These are phyloP conservation scores for Hyaloscypha finlandica DNA, from an alignment of 495 filamentous ascomycete genomes.

Conservation along the genomic window DNA sequence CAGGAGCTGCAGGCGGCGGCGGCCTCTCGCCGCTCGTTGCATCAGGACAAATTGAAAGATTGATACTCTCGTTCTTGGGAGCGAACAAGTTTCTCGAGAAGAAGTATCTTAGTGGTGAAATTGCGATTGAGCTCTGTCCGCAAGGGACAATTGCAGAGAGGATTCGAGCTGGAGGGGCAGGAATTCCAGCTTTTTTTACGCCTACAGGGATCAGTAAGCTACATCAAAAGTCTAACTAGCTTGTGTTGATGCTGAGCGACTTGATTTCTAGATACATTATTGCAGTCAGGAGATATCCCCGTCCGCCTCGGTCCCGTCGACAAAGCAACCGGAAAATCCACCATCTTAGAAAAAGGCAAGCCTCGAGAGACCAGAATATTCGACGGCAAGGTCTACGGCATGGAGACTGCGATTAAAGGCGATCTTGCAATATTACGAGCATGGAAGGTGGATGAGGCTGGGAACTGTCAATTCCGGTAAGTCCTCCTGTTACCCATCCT, in stretches of 20 bases:
- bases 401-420: constrained; percentile 64
- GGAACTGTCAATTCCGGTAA: constrained; percentile 62
- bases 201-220: constrained; percentile 58
- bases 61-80: constrained; percentile 63
- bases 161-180: constrained; percentile 62
- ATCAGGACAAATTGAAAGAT: constrained; percentile 56
- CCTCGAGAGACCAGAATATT: constrained; percentile 62
- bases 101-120: constrained; percentile 61
- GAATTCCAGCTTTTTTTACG: constrained; percentile 68
- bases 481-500: constrained; percentile 5
- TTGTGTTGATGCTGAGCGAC: background rate
- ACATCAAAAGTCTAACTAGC: background rate
- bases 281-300: constrained; percentile 64
- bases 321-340: constrained; percentile 29
- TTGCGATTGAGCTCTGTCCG: constrained; percentile 65
- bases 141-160: constrained; percentile 67
- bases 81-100: constrained; percentile 66
- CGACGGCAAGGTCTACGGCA: constrained; percentile 56
- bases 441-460: constrained; percentile 64
- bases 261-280: constrained; percentile 47
- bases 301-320: constrained; percentile 52
- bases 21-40: constrained; percentile 53
- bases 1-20: constrained; percentile 56
- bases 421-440: constrained; percentile 66
- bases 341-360: constrained; percentile 52